Percentiles rank a stretch among this genome's conserved stretches.
These are phyloP conservation scores for Nemania diffusa DNA, from an alignment of 2,329 filamentous ascomycete genomes.

Conservation along the genomic window DNA sequence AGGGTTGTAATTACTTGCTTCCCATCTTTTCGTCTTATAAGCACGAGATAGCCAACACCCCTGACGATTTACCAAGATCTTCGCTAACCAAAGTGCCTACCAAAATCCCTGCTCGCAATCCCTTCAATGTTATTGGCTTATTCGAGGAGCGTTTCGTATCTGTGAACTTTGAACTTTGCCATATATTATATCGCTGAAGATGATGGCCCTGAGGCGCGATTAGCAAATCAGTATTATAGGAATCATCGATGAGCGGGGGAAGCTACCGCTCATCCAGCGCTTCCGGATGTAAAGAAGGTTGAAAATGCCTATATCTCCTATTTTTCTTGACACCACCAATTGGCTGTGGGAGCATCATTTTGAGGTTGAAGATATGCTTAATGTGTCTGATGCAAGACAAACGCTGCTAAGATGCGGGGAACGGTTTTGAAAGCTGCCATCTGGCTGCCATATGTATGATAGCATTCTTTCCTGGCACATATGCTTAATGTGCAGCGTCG, in stretches of 20 bases:
- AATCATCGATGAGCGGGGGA: not conserved
- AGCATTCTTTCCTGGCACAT: not conserved
- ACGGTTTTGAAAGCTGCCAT: not conserved
- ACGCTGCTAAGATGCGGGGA: not conserved
- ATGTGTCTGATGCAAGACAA: not conserved
- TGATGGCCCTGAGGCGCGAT: not conserved
- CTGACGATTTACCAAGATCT: not conserved
- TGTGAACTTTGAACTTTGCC: not conserved
- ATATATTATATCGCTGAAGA: not conserved
- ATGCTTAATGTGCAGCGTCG: conserved; percentile 16
- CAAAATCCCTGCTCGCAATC: not conserved
- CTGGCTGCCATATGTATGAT: conserved; percentile 4
- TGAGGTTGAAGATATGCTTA: not conserved
- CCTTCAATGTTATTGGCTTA: not conserved
- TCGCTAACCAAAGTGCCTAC: not conserved
- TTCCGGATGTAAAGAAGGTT: not conserved
- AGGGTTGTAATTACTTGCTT: not conserved
- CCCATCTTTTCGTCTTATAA: not conserved
- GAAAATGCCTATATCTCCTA: not conserved
- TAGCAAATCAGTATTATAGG: not conserved
- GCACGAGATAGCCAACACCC: not conserved
- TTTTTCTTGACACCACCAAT: not conserved
- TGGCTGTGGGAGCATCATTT: conserved; percentile 4
- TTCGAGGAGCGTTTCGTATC: not conserved
- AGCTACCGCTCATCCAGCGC: not conserved